Conservation (phyloP, 352 stramenopile species). For the Globisporangium cylindrosporum region DNA sequence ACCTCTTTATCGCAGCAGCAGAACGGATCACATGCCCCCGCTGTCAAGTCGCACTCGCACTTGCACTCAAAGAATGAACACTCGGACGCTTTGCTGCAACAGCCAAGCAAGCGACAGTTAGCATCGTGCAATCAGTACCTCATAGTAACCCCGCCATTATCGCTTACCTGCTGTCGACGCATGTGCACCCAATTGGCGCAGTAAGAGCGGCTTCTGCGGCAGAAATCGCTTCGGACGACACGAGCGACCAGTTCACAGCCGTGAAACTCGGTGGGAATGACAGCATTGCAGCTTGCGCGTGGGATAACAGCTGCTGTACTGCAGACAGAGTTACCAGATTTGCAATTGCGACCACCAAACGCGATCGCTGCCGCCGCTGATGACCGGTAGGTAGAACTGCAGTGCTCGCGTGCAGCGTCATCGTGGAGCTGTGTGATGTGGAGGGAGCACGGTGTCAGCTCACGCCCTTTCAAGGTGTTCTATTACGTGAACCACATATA, state of each 20-base stretch:
- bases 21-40: slow-evolving; percentile 39
- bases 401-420: not conserved
- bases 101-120: not conserved
- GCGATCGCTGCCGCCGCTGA: no score
- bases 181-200: slow-evolving; percentile 39
- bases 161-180: slow-evolving; percentile 24
- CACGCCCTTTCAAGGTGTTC: slow-evolving; percentile 7
- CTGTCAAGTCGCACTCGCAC: slow-evolving; percentile 46
- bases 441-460: not conserved
- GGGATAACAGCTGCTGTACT: not conserved
- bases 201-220: slow-evolving; percentile 21
- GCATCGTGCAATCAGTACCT: not conserved
- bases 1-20: slow-evolving; percentile 54
- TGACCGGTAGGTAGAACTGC: not conserved
- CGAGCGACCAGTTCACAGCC: slow-evolving; percentile 50
- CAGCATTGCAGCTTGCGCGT: not conserved
- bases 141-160: not conserved
- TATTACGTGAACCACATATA: not conserved
- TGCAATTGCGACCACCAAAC: not conserved
- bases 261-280: slow-evolving; percentile 22
- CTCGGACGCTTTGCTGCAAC: slow-evolving; percentile 8
- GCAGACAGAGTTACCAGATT: not conserved
- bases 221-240: slow-evolving; percentile 26
- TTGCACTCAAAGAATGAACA: slow-evolving; percentile 42
- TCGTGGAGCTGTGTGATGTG: not conserved